phyloP scores from a whole-genome alignment of 352 stramenopile species.

The Phytopythium aichiense region DNA sequence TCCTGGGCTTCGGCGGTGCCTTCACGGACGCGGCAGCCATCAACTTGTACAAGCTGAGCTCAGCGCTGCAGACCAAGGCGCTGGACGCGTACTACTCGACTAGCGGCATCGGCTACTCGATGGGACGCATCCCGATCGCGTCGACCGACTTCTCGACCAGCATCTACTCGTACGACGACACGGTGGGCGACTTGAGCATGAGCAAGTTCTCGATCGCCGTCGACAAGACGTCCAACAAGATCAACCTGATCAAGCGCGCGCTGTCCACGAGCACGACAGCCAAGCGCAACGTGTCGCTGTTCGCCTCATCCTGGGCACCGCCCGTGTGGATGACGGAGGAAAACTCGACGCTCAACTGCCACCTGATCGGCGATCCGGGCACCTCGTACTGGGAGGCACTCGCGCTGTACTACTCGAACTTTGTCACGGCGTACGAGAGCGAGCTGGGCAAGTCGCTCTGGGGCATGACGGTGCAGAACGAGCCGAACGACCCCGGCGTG shows the following conservation, averaged over 20 bases:
- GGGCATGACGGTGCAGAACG: conserved; percentile 77
- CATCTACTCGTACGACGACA: conserved; percentile 40
- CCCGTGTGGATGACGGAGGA: conserved; percentile 78
- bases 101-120: conserved; percentile 59
- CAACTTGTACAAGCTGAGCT: conserved; percentile 62
- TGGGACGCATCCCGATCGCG: conserved; percentile 70
- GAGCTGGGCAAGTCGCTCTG: conserved; percentile 50
- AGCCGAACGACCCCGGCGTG: conserved; percentile 38
- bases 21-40: conserved; percentile 79
- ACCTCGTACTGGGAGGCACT: conserved; percentile 46
- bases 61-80: conserved; percentile 44
- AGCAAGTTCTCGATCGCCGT: conserved; percentile 65
- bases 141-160: conserved; percentile 73
- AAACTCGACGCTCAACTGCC: conserved; percentile 40
- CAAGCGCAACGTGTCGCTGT: conserved; percentile 37
- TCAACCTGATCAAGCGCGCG: conserved; percentile 30
- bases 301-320: conserved; percentile 71
- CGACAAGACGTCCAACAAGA: conserved; percentile 48
- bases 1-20: conserved; percentile 76
- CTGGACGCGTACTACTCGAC: conserved; percentile 62
- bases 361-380: conserved; percentile 36
- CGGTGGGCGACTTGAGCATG: conserved; percentile 34
- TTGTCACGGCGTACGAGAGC: conserved; percentile 61
- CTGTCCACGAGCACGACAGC: conserved; percentile 19
- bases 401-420: conserved; percentile 80